A percentile compares a stretch with the other conserved stretches of the same genome.
phyloP scores from a whole-genome alignment of 2,329 filamentous ascomycete species.

The Ophiosphaerella korrae region DNA sequence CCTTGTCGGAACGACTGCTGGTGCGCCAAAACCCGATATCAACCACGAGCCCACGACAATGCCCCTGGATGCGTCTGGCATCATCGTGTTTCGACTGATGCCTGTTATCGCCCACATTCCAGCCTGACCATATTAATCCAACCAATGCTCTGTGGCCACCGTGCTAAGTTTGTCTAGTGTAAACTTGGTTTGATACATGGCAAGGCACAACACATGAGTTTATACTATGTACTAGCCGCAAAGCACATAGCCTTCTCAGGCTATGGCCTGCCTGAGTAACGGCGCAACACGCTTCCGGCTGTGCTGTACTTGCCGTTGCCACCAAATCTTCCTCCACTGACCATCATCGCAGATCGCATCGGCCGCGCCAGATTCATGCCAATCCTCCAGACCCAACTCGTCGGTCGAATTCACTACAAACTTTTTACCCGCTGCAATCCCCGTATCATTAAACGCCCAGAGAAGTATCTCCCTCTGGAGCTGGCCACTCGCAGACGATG shows the following conservation, averaged over 20 bases:
- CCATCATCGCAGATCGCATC: slow-evolving; percentile 38
- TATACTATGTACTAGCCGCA: no score
- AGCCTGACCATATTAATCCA: background rate
- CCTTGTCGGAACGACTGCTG: slow-evolving; percentile 19
- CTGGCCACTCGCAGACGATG: slow-evolving; percentile 54
- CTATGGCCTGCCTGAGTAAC: slow-evolving; percentile 57
- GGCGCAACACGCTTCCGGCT: slow-evolving; percentile 69
- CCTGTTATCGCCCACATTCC: slow-evolving; percentile 5
- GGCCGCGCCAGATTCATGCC: slow-evolving; percentile 53
- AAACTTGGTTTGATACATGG: no score
- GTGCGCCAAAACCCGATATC: slow-evolving; percentile 22
- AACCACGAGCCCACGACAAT: slow-evolving; percentile 11
- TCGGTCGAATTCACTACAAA: slow-evolving; percentile 59
- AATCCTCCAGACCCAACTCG: slow-evolving; percentile 62
- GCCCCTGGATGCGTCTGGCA: slow-evolving; percentile 3
- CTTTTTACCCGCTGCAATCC: slow-evolving; percentile 55
- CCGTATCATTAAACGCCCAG: slow-evolving; percentile 63
- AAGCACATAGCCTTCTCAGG: slow-evolving; percentile 2
- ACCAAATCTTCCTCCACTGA: slow-evolving; percentile 67
- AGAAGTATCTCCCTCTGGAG: slow-evolving; percentile 72
- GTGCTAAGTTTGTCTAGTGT: no score
- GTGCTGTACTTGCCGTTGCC: slow-evolving; percentile 63
- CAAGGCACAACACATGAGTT: no score
- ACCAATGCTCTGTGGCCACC: no score
- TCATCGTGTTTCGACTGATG: background rate